A percentile compares a stretch with the other conserved stretches of the same genome.
Evolutionary conservation across 2,329 filamentous ascomycete species (phyloP).

Genomic region (Alternaria hordeiaustralica): DNA sequence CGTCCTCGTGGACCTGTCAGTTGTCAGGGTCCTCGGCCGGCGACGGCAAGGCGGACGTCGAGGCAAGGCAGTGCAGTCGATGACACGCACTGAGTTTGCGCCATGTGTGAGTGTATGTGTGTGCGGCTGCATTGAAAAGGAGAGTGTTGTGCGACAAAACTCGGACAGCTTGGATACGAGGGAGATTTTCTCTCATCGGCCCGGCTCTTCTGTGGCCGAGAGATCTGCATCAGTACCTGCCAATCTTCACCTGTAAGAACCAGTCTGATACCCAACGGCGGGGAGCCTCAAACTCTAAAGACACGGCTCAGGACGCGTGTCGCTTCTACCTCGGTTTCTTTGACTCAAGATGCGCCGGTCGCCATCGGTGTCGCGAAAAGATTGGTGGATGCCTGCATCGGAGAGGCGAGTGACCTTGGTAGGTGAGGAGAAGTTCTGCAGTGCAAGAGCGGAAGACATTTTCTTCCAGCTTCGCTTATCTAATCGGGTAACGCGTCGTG

Average conservation of each 20-base stretch:
- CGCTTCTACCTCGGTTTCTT: not conserved
- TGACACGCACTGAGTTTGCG: slow-evolving; percentile 3
- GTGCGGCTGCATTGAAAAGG: slow-evolving; percentile 3
- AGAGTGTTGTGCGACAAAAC: not conserved
- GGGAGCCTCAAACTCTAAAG: slow-evolving; percentile 29
- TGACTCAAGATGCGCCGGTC: not conserved
- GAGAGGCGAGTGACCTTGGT: not conserved
- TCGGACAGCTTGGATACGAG: not conserved
- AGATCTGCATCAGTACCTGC: slow-evolving; percentile 22
- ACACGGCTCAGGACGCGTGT: slow-evolving; percentile 5
- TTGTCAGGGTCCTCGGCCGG: not conserved
- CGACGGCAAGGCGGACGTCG: not conserved
- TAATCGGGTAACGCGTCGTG: slow-evolving; percentile 1
- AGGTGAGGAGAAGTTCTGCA: slow-evolving; percentile 8
- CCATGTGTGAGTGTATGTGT: not conserved
- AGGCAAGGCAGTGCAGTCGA: slow-evolving; percentile 1
- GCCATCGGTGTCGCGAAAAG: not conserved
- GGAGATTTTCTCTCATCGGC: slow-evolving; percentile 6
- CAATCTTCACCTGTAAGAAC: slow-evolving; percentile 18
- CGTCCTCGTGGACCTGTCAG: not conserved
- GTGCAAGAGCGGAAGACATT: slow-evolving; percentile 10
- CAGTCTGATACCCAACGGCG: slow-evolving; percentile 34
- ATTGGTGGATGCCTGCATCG: slow-evolving; percentile 1
- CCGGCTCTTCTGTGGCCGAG: slow-evolving; percentile 6
- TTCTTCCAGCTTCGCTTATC: slow-evolving; percentile 9